Evolutionary conservation across 805 yeast species (phyloP), one percentile per base, ranked within the genome.

Genomic region (Maudiozyma turicensis): DNA sequence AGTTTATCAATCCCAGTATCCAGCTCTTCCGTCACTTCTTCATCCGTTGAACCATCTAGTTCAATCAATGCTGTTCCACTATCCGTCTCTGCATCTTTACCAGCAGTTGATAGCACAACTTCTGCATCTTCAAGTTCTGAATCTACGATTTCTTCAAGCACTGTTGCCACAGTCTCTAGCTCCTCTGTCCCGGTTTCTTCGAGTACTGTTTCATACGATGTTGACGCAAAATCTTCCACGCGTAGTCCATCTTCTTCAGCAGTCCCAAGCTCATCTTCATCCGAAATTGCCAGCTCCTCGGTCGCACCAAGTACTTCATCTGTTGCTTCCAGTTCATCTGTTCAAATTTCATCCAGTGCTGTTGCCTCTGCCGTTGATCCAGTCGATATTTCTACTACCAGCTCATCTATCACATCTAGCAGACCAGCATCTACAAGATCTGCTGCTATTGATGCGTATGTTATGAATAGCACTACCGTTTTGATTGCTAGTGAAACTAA

Each of bases 141-240:
- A 20, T 38, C 40, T n/a, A 8, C 40, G 15, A n/a, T 38, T 38
- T 38, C 40, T 38, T 29, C 42, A 37, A 64, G 91, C 83, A 72
- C 82, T 87, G 82, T 91, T 89, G 74, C 98, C 97, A 58, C 80
- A 10, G 11, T 77, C 1, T 73, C 80, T 1, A 70, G 78, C 28
- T 46, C 69, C 8, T 65, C 69, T 29, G 67, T 74, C 66, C 72
- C 28, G 65, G 72, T 15, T 65, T 74, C 45, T 67, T 67, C 41
- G 26, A 20, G 26, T 61, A 67, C 65, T 45, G 63, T 61, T 49
- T 10, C 42, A 20, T 9, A 26, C n/a, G 14, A 26, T 39, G 65
- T 69, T 29, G 67, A 74, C 11, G 30, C 28, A 6, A 2, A 26
- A 20, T 9, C 42, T 20, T 39, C 29, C 20, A 15, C 42, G 6